Evolutionary conservation across 2,329 filamentous ascomycete species (phyloP).

Genomic region (Exophiala phaeomuriformis): DNA sequence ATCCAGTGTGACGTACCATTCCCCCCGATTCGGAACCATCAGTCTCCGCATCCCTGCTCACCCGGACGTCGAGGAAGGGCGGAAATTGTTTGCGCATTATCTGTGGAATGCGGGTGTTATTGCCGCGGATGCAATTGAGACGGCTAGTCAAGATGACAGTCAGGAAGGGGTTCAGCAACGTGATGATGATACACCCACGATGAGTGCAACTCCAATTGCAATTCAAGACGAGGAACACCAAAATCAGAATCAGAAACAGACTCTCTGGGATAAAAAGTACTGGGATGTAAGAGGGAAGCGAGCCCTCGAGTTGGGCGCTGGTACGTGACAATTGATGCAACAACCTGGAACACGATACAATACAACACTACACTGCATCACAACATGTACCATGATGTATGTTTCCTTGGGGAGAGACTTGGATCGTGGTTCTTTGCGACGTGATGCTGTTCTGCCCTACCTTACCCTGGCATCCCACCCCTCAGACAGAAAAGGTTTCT

Average conservation of each 20-base stretch:
- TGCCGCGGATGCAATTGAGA: slow-evolving; percentile 38
- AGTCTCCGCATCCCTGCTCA: slow-evolving; percentile 37
- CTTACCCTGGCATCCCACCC: too few species aligned
- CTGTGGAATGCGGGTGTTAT: slow-evolving; percentile 50
- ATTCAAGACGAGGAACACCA: slow-evolving; percentile 5
- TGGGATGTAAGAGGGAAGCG: slow-evolving; percentile 44
- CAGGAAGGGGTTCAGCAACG: too few species aligned
- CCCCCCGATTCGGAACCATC: slow-evolving; percentile 37
- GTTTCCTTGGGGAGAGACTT: too few species aligned
- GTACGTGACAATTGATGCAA: too few species aligned
- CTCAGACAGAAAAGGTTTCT: too few species aligned
- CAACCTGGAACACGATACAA: not conserved
- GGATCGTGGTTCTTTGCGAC: too few species aligned
- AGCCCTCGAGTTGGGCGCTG: slow-evolving; percentile 55
- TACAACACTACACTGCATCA: too few species aligned
- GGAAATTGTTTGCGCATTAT: slow-evolving; percentile 52
- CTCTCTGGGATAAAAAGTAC: slow-evolving; percentile 18
- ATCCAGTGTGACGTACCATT: slow-evolving; percentile 45
- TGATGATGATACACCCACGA: not conserved
- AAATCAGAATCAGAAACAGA: not conserved
- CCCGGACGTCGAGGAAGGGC: slow-evolving; percentile 43
- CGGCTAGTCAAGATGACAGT: slow-evolving; percentile 28
- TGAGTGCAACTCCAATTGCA: too few species aligned
- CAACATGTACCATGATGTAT: not conserved
- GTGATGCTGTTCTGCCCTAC: too few species aligned